Base-by-base conservation (phyloP, 257 asterid genomes). In the Henckelia pumila region DNA sequence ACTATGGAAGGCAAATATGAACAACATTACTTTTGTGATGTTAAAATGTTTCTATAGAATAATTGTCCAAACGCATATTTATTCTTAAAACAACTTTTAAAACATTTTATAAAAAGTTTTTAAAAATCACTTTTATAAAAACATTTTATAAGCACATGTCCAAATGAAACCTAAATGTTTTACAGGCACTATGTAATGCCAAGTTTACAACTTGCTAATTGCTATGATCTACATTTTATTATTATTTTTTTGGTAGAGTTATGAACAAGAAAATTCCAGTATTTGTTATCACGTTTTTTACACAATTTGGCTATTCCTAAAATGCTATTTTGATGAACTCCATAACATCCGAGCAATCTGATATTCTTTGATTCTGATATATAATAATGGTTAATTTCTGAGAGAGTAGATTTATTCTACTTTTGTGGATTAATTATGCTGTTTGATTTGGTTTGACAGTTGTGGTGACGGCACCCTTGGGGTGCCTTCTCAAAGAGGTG, bases 391-490 rank as follows among this genome's bases (percentile, higher is more conserved):
- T 22, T 28, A 57, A 30, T 69, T 33, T 77, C 52, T 35, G 22
- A 16, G 7, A 47, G 26, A 24, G 53, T 56, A 50, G 10, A 52
- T 29, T 19, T 61, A 57, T 52, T 57, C 58, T 63, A 56, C 52
- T 32, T 67, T 37, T 44, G 49, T 65, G 11, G 65, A 63, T 59
- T 71, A 61, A 20, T 67, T 30, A 57, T 72, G 53, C 74, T n/a
- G 28, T 67, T 72, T 74, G 59, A 65, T 76, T 74, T 78, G 71
- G 70, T 74, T 75, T 75, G 76, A 76, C 85, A 93, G 99, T 76
- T 91, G 96, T 75, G 96, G 99, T 70, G 99, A 94, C 76, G 99
- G 97, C 61, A 79, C 96, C 56, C 95, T 91, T 57, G 96, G 95
- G 69, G 62, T 68, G 70, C 97, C 97, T 74, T 80, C 75, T 68